Percentiles rank a stretch among this genome's conserved stretches.
phyloP scores from a whole-genome alignment of 768 basidiomycete species.

The Rhizopogon roseolus region DNA sequence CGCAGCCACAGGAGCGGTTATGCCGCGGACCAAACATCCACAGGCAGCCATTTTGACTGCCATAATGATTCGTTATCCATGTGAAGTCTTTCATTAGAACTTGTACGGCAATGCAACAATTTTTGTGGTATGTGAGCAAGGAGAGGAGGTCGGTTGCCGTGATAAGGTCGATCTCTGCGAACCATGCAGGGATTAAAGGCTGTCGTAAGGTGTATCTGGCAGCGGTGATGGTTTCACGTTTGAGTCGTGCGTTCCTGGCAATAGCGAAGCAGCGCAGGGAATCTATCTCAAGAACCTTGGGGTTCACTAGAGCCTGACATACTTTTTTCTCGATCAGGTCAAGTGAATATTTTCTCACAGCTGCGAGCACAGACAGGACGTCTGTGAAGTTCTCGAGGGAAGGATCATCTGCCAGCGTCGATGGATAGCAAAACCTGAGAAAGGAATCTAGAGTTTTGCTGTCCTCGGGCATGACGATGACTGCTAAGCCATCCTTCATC shows the following conservation, averaged over 20 bases:
- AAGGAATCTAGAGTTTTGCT: slow-evolving; percentile 18
- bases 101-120: slow-evolving; percentile 9
- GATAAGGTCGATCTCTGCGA: slow-evolving; percentile 23
- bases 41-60: not conserved
- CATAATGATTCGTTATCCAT: slow-evolving; percentile 11
- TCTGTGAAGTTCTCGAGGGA: slow-evolving; percentile 8
- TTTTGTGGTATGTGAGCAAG: slow-evolving; percentile 16
- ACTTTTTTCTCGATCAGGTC: slow-evolving; percentile 11
- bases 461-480: slow-evolving; percentile 16
- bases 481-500: slow-evolving; percentile 12
- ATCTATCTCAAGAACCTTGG: slow-evolving; percentile 11
- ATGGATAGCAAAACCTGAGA: slow-evolving; percentile 24
- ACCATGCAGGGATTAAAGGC: slow-evolving; percentile 16
- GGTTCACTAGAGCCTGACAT: slow-evolving; percentile 14
- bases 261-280: slow-evolving; percentile 28
- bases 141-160: slow-evolving; percentile 19
- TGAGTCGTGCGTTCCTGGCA: slow-evolving; percentile 19
- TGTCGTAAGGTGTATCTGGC: slow-evolving; percentile 22
- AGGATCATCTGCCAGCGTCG: slow-evolving; percentile 16
- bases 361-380: slow-evolving; percentile 6
- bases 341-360: slow-evolving; percentile 13
- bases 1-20: not conserved
- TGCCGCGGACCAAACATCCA: slow-evolving; percentile 1
- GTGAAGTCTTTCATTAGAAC: not conserved
- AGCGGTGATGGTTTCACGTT: slow-evolving; percentile 19